Percentiles rank a stretch among this genome's conserved stretches.
Evolutionary conservation across 2,329 filamentous ascomycete genomes (phyloP).

Genomic region (Curvularia spicifera): DNA sequence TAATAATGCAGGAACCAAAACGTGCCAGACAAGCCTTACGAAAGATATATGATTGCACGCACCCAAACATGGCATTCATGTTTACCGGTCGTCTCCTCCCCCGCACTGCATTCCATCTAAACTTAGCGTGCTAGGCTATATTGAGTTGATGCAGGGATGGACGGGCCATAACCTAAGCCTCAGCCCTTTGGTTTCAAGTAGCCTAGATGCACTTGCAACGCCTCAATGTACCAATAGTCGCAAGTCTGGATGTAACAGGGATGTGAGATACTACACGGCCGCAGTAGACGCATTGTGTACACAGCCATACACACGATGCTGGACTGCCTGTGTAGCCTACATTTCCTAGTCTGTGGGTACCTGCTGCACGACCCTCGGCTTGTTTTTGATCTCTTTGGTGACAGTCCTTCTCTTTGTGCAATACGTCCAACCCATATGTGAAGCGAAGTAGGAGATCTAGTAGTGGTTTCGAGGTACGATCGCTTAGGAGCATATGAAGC

Average conservation of each 20-base stretch:
- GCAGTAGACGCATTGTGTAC: slow-evolving; percentile 35
- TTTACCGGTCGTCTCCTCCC: slow-evolving; percentile 42
- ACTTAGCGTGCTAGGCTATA: slow-evolving; percentile 35
- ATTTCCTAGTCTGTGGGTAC: slow-evolving; percentile 26
- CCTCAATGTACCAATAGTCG: slow-evolving; percentile 23
- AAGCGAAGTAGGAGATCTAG: background rate
- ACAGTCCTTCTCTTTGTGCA: slow-evolving; percentile 7
- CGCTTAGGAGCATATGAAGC: background rate
- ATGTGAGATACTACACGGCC: slow-evolving; percentile 34
- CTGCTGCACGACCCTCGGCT: slow-evolving; percentile 23
- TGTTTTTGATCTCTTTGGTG: slow-evolving; percentile 20
- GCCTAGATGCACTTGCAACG: slow-evolving; percentile 28
- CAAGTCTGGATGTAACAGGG: slow-evolving; percentile 19
- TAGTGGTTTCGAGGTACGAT: slow-evolving; percentile 2
- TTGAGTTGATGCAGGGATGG: slow-evolving; percentile 26
- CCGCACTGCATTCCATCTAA: slow-evolving; percentile 45
- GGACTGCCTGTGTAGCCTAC: slow-evolving; percentile 23
- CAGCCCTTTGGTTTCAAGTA: slow-evolving; percentile 35
- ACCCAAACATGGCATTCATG: slow-evolving; percentile 34
- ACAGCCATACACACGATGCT: slow-evolving; percentile 29
- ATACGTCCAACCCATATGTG: slow-evolving; percentile 4
- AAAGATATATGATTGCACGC: slow-evolving; percentile 46
- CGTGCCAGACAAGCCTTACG: slow-evolving; percentile 43
- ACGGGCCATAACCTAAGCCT: slow-evolving; percentile 44
- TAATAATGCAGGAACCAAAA: slow-evolving; percentile 44